Percentiles rank a stretch among this genome's conserved stretches.
Evolutionary conservation across 257 asterid genomes (phyloP).

Genomic region (Solanum etuberosum): DNA sequence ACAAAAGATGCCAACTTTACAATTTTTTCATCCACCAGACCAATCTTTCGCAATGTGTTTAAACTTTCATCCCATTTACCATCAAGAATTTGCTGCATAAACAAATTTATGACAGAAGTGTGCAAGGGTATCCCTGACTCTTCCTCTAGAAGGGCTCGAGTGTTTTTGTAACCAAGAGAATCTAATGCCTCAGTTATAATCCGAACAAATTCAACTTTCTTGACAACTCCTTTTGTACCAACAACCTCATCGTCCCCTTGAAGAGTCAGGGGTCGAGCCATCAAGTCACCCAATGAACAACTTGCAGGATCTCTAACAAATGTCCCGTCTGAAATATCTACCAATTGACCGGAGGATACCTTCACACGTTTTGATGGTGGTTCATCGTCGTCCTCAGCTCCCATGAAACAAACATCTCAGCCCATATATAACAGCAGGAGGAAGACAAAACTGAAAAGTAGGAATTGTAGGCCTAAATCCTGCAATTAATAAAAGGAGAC

Average conservation of each 20-base stretch:
- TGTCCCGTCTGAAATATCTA: slow-evolving; percentile 39
- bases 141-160: slow-evolving; percentile 57
- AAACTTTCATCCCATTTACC: slow-evolving; percentile 86
- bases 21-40: slow-evolving; percentile 37
- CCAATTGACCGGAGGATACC: slow-evolving; percentile 33
- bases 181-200: slow-evolving; percentile 71
- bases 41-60: slow-evolving; percentile 34
- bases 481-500: not conserved
- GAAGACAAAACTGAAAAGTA: not conserved
- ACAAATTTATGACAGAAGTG: slow-evolving; percentile 38
- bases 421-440: slow-evolving; percentile 37
- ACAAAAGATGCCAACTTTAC: slow-evolving; percentile 54
- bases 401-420: slow-evolving; percentile 81
- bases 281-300: slow-evolving; percentile 38
- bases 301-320: slow-evolving; percentile 37
- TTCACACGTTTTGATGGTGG: slow-evolving; percentile 86
- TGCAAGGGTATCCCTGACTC: slow-evolving; percentile 69
- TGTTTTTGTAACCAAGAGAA: slow-evolving; percentile 68
- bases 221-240: slow-evolving; percentile 62
- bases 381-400: slow-evolving; percentile 74
- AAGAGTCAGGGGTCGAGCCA: slow-evolving; percentile 55
- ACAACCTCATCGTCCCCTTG: slow-evolving; percentile 61
- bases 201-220: slow-evolving; percentile 64
- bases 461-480: slow-evolving; percentile 5
- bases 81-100: slow-evolving; percentile 63